A percentile compares a stretch with the other conserved stretches of the same genome.
These are phyloP conservation scores for Chaetomidium leptoderma DNA, from an alignment of 495 filamentous ascomycete species.

Conservation along the genomic window DNA sequence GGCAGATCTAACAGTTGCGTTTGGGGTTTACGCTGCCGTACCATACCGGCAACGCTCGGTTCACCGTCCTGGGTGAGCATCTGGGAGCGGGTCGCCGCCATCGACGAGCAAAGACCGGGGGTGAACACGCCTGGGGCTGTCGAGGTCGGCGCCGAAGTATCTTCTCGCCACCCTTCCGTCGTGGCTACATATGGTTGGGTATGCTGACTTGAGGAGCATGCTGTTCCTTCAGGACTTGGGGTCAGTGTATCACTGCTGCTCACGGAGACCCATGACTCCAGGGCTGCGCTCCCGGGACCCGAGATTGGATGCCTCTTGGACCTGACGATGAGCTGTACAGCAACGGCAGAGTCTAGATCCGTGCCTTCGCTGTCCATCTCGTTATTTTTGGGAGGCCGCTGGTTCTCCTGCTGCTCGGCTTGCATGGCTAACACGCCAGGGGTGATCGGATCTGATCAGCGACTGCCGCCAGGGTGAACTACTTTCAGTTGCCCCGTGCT, in stretches of 20 bases:
- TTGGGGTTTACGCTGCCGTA: neutral
- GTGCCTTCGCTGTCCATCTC: neutral
- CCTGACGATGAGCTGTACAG: slow-evolving; percentile 25
- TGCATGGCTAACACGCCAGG: slow-evolving; percentile 19
- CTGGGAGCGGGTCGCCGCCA: neutral
- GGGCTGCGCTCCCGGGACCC: slow-evolving; percentile 14
- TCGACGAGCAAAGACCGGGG: neutral
- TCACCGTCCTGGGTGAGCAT: neutral
- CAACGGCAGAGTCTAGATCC: slow-evolving; percentile 13
- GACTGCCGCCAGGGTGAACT: slow-evolving; percentile 7
- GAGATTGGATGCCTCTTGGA: slow-evolving; percentile 26
- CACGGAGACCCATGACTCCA: neutral
- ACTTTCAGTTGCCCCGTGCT: too few species aligned
- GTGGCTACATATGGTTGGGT: slow-evolving; percentile 10
- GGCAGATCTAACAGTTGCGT: slow-evolving; percentile 39
- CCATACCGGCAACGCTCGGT: neutral
- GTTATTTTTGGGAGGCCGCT: neutral
- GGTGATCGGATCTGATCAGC: neutral
- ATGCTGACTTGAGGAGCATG: neutral
- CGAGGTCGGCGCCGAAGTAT: neutral
- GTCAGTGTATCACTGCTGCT: neutral
- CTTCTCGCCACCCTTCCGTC: slow-evolving; percentile 13
- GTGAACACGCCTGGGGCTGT: neutral
- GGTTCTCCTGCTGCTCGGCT: neutral
- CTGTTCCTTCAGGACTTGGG: neutral